Evolutionary conservation across 2,329 filamentous ascomycete genomes (phyloP).

Genomic region (Exserohilum turcica): DNA sequence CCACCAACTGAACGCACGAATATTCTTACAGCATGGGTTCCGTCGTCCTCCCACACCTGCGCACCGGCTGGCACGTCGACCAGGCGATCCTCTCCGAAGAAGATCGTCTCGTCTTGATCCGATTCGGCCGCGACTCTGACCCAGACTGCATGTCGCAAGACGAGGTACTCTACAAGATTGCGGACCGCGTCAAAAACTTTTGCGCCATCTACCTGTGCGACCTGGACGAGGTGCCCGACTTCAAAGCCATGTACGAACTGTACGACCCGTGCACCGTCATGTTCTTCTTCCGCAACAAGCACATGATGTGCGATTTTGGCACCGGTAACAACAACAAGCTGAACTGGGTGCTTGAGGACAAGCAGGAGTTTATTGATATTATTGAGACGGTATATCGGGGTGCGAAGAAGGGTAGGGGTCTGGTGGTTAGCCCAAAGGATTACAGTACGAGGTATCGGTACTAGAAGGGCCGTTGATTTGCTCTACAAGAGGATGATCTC

Average conservation of each 20-base stretch:
- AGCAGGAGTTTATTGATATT: conserved; percentile 98
- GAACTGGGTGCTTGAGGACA: conserved; percentile 95
- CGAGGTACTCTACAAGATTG: conserved; percentile 93
- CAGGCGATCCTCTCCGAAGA: conserved; percentile 81
- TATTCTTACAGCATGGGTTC: conserved; percentile 66
- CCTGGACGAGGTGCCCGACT: conserved; percentile 67
- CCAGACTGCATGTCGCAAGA: conserved; percentile 83
- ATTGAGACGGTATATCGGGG: conserved; percentile 97
- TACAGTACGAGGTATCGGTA: conserved; percentile 74
- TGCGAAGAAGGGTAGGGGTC: conserved; percentile 96
- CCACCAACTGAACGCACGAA: neutral
- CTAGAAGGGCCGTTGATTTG: conserved; percentile 38
- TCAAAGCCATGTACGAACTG: conserved; percentile 92
- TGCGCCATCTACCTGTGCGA: conserved; percentile 84
- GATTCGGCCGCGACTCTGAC: conserved; percentile 87
- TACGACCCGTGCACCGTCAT: conserved; percentile 94
- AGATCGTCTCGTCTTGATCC: conserved; percentile 89
- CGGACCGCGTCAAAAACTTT: conserved; percentile 92
- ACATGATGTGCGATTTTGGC: conserved; percentile 96
- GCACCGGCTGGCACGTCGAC: conserved; percentile 96
- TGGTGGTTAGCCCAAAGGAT: conserved; percentile 93
- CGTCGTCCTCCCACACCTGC: conserved; percentile 88
- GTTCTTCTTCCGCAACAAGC: conserved; percentile 98
- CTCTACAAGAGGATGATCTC: neutral
- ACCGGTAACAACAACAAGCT: conserved; percentile 99